Evolutionary conservation across 768 basidiomycete species (phyloP), one percentile per base, ranked within the genome.

Genomic region (Lentinula aciculospora): DNA sequence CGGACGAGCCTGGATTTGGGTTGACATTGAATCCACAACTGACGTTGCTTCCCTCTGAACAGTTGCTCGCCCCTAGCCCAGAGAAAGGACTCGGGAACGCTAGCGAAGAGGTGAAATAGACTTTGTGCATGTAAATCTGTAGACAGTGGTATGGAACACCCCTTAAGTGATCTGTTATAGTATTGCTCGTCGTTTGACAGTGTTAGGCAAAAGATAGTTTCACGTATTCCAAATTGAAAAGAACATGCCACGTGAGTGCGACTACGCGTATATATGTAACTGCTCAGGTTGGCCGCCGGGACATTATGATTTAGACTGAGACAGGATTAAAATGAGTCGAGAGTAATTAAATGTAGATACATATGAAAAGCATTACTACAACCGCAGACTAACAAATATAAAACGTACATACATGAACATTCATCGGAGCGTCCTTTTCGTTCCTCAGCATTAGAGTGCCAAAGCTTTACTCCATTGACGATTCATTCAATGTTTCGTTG

Each of bases 1-100:
- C 55, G 9, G 55, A 56, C 29, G 55, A 56, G 7, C 55, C 55
- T 31, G 55, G 55, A 10, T 56, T 56, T 15, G 55, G 55, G 10
- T 25, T 56, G 55, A 46, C 44, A 13, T 21, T 56, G 42, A 56
- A 56, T 42, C 55, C 55, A 3, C 55, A 46, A 42, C 23, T 56
- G 31, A 46, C 40, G 15, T 25, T 56, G 6, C 19, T 56, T 4
- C 31, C 44, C 31, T 40, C 44, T 15, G 55, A 56, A 9, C 36
- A 56, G 23, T 45, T 56, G 42, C 42, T 56, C 12, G 44, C 55
- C 29, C 55, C 55, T 3, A 32, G 25, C 5, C 55, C 55, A 13
- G 55, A 44, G 28, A 56, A 46, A 56, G 55, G 42, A 31, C 44
- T 56, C 17, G 55, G 55, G 29, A 56, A 46, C 27, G 44, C 55